A percentile compares a stretch with the other conserved stretches of the same genome.
Evolutionary conservation across 164 flowering plant species (phyloP).

Genomic region (Cinnamomum chago): DNA sequence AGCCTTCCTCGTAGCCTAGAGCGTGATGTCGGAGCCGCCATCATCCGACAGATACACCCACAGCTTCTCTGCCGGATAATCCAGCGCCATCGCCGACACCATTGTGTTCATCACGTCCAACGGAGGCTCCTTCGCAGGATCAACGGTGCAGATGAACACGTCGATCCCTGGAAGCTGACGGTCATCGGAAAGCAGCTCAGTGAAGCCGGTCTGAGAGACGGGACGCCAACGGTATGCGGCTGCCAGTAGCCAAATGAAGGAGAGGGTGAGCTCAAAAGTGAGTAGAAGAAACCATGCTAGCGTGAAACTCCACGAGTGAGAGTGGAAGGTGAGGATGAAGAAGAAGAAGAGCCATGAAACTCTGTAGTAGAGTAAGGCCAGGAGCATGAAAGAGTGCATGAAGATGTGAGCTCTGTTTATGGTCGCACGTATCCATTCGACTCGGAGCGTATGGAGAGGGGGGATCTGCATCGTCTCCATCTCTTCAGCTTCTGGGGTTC

Average conservation of each 20-base stretch:
- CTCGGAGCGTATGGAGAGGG: slow-evolving; percentile 4
- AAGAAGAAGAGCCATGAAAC: slow-evolving; percentile 4
- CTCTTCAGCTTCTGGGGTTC: neutral
- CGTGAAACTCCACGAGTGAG: neutral
- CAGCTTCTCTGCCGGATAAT: slow-evolving; percentile 59
- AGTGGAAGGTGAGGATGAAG: neutral
- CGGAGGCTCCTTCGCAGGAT: slow-evolving; percentile 52
- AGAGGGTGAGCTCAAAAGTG: slow-evolving; percentile 36
- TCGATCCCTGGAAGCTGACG: slow-evolving; percentile 42
- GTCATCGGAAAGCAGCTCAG: slow-evolving; percentile 27
- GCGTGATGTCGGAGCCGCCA: slow-evolving; percentile 44
- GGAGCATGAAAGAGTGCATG: neutral
- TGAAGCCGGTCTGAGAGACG: slow-evolving; percentile 38
- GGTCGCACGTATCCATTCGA: slow-evolving; percentile 5
- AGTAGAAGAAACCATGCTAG: slow-evolving; percentile 33
- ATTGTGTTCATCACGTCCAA: slow-evolving; percentile 66
- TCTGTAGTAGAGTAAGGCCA: slow-evolving; percentile 15
- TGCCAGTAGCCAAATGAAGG: slow-evolving; percentile 40
- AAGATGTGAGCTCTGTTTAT: slow-evolving; percentile 5
- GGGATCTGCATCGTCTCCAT: neutral
- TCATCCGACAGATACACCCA: slow-evolving; percentile 69
- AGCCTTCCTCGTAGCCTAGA: slow-evolving; percentile 31
- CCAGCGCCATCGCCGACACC: slow-evolving; percentile 60
- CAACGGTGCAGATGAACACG: slow-evolving; percentile 59
- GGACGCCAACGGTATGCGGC: slow-evolving; percentile 47